These are phyloP conservation scores for Bipolaris oryzae DNA, from an alignment of 2,329 filamentous ascomycete genomes.

Conservation along the genomic window DNA sequence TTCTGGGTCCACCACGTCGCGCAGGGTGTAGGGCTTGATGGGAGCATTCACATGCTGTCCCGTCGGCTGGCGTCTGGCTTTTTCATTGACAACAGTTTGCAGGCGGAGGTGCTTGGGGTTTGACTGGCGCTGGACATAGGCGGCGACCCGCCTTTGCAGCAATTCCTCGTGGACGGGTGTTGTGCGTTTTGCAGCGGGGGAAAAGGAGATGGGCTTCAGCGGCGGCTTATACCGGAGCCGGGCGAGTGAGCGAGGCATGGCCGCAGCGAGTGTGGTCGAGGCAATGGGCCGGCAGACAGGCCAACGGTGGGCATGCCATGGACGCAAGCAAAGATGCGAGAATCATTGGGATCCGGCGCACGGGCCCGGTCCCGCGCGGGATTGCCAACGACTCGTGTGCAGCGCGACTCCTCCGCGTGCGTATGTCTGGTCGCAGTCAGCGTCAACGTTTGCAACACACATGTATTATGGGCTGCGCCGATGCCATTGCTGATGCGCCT, in stretches of 20 bases:
- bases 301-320: neutral
- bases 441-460: slow-evolving; percentile 3
- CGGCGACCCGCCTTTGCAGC: slow-evolving; percentile 14
- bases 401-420: slow-evolving; percentile 27
- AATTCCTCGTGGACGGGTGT: slow-evolving; percentile 7
- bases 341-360: slow-evolving; percentile 5
- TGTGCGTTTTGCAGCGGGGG: slow-evolving; percentile 10
- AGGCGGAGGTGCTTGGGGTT: slow-evolving; percentile 33
- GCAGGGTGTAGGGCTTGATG: slow-evolving; percentile 46
- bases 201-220: slow-evolving; percentile 24
- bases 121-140: slow-evolving; percentile 33
- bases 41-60: slow-evolving; percentile 20
- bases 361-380: slow-evolving; percentile 12
- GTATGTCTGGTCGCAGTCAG: slow-evolving; percentile 3
- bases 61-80: slow-evolving; percentile 29
- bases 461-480: slow-evolving; percentile 18
- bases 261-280: slow-evolving; percentile 16
- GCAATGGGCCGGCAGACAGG: slow-evolving; percentile 6
- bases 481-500: slow-evolving; percentile 8
- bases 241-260: slow-evolving; percentile 41
- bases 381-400: too few species aligned
- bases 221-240: slow-evolving; percentile 34
- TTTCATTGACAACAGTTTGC: slow-evolving; percentile 33
- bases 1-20: slow-evolving; percentile 46
- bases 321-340: slow-evolving; percentile 21